These are phyloP conservation scores for Aquanectria penicillioides DNA, from an alignment of 2,329 filamentous ascomycete genomes.

Conservation along the genomic window DNA sequence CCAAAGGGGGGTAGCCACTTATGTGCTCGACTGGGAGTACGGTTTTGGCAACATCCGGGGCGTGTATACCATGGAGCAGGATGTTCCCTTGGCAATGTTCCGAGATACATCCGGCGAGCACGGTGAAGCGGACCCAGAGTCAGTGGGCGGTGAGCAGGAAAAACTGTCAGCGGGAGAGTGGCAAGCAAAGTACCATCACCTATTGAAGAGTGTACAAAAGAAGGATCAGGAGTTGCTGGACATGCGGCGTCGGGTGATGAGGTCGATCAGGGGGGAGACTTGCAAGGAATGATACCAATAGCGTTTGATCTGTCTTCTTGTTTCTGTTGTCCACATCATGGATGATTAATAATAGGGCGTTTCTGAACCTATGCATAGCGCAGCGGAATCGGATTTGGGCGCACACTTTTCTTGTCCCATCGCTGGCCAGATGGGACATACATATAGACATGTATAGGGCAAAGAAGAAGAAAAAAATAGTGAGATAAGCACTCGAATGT, in stretches of 20 bases:
- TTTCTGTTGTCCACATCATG: conserved; percentile 3
- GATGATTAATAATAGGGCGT: conserved; percentile 10
- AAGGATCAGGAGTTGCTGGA: conserved; percentile 63
- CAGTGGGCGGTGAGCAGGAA: conserved; percentile 20
- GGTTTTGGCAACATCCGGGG: conserved; percentile 63
- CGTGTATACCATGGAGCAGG: conserved; percentile 62
- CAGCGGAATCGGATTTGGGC: conserved; percentile 5
- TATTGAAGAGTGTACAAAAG: conserved; percentile 68
- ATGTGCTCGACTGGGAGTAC: conserved; percentile 65
- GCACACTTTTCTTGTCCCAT: conserved; percentile 1
- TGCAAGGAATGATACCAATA: conserved; percentile 33
- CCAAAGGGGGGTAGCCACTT: conserved; percentile 55
- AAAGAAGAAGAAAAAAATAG: too few relatives aligned
- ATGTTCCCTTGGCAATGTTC: conserved; percentile 56
- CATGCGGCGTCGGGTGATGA: conserved; percentile 56
- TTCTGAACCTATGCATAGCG: neutral
- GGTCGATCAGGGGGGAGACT: conserved; percentile 42
- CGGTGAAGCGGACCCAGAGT: conserved; percentile 28
- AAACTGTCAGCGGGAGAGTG: conserved; percentile 53
- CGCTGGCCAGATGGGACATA: conserved; percentile 4
- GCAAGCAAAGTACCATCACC: conserved; percentile 64
- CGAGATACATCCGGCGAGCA: conserved; percentile 42
- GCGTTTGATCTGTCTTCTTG: conserved; percentile 15
- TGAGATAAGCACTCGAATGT: conserved; percentile 2
- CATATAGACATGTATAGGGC: conserved; percentile 4